Percentiles rank a stretch among this genome's conserved stretches.
Conservation (phyloP, 331 rosid species). For the Quercus tomentella region DNA sequence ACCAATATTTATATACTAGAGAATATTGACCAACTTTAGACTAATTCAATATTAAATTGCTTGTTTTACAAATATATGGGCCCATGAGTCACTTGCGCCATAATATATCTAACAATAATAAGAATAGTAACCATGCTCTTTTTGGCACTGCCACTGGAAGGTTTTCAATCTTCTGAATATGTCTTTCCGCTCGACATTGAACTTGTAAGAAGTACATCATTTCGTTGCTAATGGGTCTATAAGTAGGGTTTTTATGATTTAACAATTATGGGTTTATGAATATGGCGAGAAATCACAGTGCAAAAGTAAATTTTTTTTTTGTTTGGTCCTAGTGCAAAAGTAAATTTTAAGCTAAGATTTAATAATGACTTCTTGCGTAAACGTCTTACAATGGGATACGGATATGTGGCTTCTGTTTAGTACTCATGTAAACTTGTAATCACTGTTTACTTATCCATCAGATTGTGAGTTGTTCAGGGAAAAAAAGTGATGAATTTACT, state of each 20-base stretch:
- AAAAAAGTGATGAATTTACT: too few species aligned
- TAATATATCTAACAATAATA: background rate
- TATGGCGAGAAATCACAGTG: background rate
- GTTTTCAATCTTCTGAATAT: background rate
- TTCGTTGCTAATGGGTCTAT: background rate
- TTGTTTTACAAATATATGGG: too few species aligned
- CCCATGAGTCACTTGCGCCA: too few species aligned
- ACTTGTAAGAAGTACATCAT: background rate
- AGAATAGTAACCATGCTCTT: background rate
- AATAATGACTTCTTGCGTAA: background rate
- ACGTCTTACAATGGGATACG: too few species aligned
- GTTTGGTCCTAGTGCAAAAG: background rate
- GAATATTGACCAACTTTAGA: too few species aligned
- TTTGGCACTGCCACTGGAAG: background rate
- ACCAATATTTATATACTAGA: too few species aligned
- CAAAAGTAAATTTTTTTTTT: background rate
- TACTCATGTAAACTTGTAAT: too few species aligned
- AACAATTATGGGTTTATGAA: background rate
- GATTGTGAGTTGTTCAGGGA: too few species aligned
- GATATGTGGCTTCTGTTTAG: too few species aligned
- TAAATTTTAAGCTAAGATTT: background rate
- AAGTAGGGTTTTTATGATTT: background rate
- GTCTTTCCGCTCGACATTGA: background rate
- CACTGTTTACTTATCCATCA: too few species aligned
- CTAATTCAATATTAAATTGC: too few species aligned